Evolutionary conservation across 192 early-diverging fungal species (phyloP).

Genomic region (Geranomyces variabilis): DNA sequence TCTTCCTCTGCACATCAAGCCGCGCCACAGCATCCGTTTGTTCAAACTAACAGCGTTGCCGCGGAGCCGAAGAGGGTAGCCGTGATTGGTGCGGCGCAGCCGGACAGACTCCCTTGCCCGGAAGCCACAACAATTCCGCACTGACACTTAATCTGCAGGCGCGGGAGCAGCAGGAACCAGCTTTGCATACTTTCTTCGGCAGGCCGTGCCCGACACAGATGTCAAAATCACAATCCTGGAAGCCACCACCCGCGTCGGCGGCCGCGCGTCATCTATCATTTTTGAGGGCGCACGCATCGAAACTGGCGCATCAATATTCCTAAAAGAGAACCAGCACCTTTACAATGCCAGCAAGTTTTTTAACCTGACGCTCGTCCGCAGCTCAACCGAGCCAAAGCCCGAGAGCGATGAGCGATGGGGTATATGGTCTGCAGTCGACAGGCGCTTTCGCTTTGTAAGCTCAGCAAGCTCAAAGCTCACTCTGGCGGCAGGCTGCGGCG

Average conservation of each 20-base stretch:
- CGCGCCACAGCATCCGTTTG: neutral
- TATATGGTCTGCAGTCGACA: conserved; percentile 1
- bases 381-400: neutral
- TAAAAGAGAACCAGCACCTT: conserved; percentile 27
- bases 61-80: neutral
- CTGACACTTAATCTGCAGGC: neutral
- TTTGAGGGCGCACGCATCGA: conserved; percentile 17
- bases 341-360: conserved; percentile 24
- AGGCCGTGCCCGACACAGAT: neutral
- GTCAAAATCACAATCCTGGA: conserved; percentile 17
- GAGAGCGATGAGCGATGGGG: conserved; percentile 8
- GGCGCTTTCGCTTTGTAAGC: conserved; percentile 18
- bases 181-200: conserved; percentile 24
- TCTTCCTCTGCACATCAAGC: too few species aligned
- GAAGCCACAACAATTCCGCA: neutral
- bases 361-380: neutral
- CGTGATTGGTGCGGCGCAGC: neutral
- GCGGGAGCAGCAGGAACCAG: conserved; percentile 30
- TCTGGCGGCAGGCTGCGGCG: conserved; percentile 9
- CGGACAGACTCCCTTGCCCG: neutral
- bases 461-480: conserved; percentile 4
- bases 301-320: conserved; percentile 26
- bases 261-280: conserved; percentile 2
- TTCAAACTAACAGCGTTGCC: neutral
- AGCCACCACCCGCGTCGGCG: conserved; percentile 18